Evolutionary conservation across 441 rosid genomes (phyloP).

Genomic region (Hypseocharis bilobata): DNA sequence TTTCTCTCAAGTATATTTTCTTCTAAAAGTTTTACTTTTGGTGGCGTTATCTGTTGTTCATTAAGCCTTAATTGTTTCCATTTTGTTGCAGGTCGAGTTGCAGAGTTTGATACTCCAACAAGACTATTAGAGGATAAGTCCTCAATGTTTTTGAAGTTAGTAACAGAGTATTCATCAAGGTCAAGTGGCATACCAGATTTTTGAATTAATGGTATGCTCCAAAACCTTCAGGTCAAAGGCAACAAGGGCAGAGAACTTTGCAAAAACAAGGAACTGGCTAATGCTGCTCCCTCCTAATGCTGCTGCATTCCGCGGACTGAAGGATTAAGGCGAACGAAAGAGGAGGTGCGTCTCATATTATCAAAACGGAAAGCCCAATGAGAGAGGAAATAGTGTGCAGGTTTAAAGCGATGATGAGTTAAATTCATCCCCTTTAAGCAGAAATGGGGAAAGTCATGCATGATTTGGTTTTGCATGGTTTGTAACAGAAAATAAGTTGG

Average conservation of each 20-base stretch:
- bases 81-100: constrained; percentile 64
- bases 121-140: constrained; percentile 82
- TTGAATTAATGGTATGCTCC: constrained; percentile 31
- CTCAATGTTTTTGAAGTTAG: constrained; percentile 90
- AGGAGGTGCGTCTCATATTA: background rate
- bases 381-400: constrained; percentile 15
- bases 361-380: constrained; percentile 8
- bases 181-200: constrained; percentile 83
- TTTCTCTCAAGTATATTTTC: too few relatives aligned
- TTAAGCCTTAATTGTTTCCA: constrained; percentile 5
- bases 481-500: constrained; percentile 26
- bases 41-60: background rate
- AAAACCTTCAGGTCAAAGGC: constrained; percentile 14
- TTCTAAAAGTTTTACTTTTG: background rate
- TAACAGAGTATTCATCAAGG: constrained; percentile 84
- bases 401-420: constrained; percentile 8
- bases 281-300: constrained; percentile 10
- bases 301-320: constrained; percentile 22
- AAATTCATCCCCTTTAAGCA: constrained; percentile 17
- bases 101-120: constrained; percentile 82
- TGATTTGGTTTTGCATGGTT: constrained; percentile 13
- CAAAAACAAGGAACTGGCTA: constrained; percentile 17
- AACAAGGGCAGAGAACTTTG: constrained; percentile 14
- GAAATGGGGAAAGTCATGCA: background rate
- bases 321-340: constrained; percentile 9